A percentile compares a stretch with the other conserved stretches of the same genome.
Evolutionary conservation across 345 rosid genomes (phyloP).

Genomic region (Sonneratia alba): DNA sequence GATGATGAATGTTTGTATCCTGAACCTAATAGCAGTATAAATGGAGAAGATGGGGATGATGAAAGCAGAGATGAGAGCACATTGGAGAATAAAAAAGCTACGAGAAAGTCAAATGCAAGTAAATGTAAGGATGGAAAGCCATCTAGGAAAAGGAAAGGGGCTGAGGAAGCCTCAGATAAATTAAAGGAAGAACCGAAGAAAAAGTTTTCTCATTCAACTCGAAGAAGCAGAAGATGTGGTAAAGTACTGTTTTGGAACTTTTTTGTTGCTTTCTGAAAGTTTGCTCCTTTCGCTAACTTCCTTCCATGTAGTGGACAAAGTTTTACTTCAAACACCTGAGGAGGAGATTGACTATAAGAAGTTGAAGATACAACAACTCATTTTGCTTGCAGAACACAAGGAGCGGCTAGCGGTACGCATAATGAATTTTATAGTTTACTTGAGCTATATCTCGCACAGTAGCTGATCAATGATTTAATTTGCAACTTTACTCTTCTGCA

Average conservation of each 20-base stretch:
- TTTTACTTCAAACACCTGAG: conserved; percentile 66
- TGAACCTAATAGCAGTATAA: conserved; percentile 17
- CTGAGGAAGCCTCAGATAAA: conserved; percentile 25
- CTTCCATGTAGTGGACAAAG: conserved; percentile 38
- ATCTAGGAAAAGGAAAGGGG: conserved; percentile 30
- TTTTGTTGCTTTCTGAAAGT: not conserved
- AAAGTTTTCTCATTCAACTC: conserved; percentile 72
- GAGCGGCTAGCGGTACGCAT: conserved; percentile 48
- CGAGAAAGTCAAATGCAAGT: conserved; percentile 28
- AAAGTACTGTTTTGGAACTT: not conserved
- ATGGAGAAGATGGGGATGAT: conserved; percentile 14
- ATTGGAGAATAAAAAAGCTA: conserved; percentile 19
- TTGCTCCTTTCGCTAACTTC: not conserved
- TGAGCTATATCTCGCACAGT: not conserved
- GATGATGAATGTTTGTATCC: conserved; percentile 14
- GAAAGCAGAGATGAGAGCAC: conserved; percentile 21
- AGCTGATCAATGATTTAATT: not conserved
- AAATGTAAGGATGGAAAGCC: conserved; percentile 21
- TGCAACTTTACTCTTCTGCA: conserved; percentile 19
- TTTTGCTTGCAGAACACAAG: conserved; percentile 52
- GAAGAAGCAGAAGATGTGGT: conserved; percentile 52
- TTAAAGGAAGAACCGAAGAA: conserved; percentile 30
- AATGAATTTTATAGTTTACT: not conserved
- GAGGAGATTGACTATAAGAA: conserved; percentile 42
- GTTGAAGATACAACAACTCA: conserved; percentile 60